Base-by-base conservation (phyloP, 2,329 filamentous ascomycete species). In the Trichoderma polysporum region DNA sequence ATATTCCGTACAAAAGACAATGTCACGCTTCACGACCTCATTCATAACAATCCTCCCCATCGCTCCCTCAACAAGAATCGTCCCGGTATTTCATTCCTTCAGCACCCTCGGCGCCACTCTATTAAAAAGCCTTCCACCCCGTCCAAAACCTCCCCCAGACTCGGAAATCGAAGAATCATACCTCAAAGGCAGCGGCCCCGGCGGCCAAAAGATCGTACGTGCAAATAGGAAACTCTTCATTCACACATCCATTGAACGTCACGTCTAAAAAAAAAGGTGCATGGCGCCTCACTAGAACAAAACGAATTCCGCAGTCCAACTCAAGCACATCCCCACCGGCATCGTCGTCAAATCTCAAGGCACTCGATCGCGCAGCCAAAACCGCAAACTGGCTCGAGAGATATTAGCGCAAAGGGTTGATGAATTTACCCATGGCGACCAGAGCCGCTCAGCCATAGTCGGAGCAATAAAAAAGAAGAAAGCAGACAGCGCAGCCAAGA, bases 341-440 rank as follows among this genome's bases (percentile, higher is more conserved):
- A 88, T 97, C 62, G 94, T 98, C 15, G 87, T 99, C 70, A 99
- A 99, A 81, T 94, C 88, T 66, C 95, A 99, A 79, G 93, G 90
- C 22, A 98, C 95, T 9, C 89, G 95, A 56, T 96, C 92, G 1
- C 88, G 93, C 19, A 86, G 86, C 66, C 91, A 97, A 79, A 99
- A 99, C 77, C 88, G 94, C 70, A 94, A 91, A 77, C 90, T 92
- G 69, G 95, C 95, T 13, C 86, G 94, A 47, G 84, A 88, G 71
- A 82, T 97, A 49, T 84, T 97, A 33, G 91, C 91, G 27, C 88
- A 92, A 72, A 88, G 86, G 73, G 81, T 90, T 35, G 95, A 99
- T 77, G 84, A 91, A 71, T 73, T 90, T 39, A 82, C 87, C 71
- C 90, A 92, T 71, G 94, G 94, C 2, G 85, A 88, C 25, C 80